These are phyloP conservation scores for Kuraishia piskuri DNA, from an alignment of 805 yeast species.

Conservation along the genomic window DNA sequence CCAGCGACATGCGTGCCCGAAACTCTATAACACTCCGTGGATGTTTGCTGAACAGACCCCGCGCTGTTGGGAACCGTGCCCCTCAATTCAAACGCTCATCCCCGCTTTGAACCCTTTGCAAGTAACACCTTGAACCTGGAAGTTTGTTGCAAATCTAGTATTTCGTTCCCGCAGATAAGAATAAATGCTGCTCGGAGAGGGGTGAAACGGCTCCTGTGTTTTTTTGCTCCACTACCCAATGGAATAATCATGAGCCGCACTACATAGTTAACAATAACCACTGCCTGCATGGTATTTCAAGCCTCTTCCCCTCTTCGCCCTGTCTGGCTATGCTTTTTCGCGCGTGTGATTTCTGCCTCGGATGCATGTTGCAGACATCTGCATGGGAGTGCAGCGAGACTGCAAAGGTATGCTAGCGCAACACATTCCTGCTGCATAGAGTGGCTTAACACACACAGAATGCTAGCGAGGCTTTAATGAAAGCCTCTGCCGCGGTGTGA, in stretches of 20 bases:
- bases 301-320: too few species aligned
- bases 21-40: background rate
- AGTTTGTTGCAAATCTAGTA: background rate
- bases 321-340: too few species aligned
- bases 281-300: too few species aligned
- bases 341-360: too few species aligned
- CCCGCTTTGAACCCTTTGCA: background rate
- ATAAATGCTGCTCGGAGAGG: too few species aligned
- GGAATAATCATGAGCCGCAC: too few species aligned
- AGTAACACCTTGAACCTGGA: background rate
- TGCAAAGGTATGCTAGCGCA: background rate
- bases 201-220: too few species aligned
- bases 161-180: too few species aligned
- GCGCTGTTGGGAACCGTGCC: too few species aligned
- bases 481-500: background rate
- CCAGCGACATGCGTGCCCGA: background rate
- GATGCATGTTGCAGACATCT: background rate
- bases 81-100: background rate
- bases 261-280: too few species aligned
- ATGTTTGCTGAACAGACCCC: too few species aligned
- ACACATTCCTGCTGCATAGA: background rate
- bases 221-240: too few species aligned
- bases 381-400: background rate
- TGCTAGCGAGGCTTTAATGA: background rate
- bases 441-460: background rate